Conservation (phyloP, 192 early-diverging fungal species). For the Coemansia sp. region DNA sequence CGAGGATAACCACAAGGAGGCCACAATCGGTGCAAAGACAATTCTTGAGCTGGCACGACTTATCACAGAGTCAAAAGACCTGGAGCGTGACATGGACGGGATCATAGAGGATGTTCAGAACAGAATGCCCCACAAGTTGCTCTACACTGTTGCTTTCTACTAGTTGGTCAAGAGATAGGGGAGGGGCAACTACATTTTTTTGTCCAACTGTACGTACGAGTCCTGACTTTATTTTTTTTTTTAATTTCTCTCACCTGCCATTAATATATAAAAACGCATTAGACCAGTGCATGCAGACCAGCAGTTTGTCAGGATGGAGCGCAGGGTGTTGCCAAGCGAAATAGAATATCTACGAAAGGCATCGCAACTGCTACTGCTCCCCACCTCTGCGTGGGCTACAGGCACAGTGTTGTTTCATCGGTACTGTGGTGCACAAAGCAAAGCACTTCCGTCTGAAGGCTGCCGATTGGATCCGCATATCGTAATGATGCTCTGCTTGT, state of each 20-base stretch:
- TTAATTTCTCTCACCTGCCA: neutral
- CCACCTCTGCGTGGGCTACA: constrained; percentile 40
- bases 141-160: constrained; percentile 67
- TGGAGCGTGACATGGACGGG: constrained; percentile 82
- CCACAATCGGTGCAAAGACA: constrained; percentile 76
- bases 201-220: too few relatives aligned
- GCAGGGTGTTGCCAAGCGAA: constrained; percentile 12
- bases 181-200: neutral
- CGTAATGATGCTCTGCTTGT: constrained; percentile 32
- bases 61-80: constrained; percentile 58
- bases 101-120: constrained; percentile 76
- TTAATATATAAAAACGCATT: neutral
- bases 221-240: neutral
- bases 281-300: neutral
- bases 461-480: constrained; percentile 18
- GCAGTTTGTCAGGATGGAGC: constrained; percentile 2
- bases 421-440: constrained; percentile 15
- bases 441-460: neutral
- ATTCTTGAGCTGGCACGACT: constrained; percentile 79
- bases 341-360: constrained; percentile 19
- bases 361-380: constrained; percentile 23
- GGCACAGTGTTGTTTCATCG: constrained; percentile 32
- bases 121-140: constrained; percentile 58
- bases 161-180: constrained; percentile 13
- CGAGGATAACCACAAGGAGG: constrained; percentile 91